These are phyloP conservation scores for Pseudonectria foliicola DNA, from an alignment of 2,329 filamentous ascomycete genomes.

Conservation along the genomic window DNA sequence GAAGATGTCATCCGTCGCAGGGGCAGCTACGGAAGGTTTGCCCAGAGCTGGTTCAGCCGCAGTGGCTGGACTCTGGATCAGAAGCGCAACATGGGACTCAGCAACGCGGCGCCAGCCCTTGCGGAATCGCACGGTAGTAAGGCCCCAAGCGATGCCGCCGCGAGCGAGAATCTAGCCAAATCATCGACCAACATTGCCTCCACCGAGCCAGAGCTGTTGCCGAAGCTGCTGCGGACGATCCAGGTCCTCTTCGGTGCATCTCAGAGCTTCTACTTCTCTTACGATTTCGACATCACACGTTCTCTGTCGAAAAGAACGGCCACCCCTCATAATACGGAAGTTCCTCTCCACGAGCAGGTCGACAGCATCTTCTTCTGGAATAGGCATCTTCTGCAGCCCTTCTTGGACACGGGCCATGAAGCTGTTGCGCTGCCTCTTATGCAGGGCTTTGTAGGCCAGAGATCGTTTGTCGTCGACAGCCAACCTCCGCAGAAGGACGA, in stretches of 20 bases:
- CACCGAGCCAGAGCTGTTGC: constrained; percentile 51
- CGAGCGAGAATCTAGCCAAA: constrained; percentile 31
- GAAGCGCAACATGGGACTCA: constrained; percentile 63
- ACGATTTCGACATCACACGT: constrained; percentile 86
- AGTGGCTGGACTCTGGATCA: constrained; percentile 72
- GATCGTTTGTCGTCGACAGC: constrained; percentile 66
- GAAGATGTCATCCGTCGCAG: constrained; percentile 81
- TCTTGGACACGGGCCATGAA: constrained; percentile 67
- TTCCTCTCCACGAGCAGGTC: constrained; percentile 62
- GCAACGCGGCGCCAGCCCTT: constrained; percentile 27
- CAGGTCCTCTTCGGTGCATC: constrained; percentile 78
- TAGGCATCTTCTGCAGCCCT: constrained; percentile 61
- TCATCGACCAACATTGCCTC: constrained; percentile 24
- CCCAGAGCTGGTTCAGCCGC: constrained; percentile 83
- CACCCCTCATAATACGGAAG: constrained; percentile 12
- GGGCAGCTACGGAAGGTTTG: constrained; percentile 83
- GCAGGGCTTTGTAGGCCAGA: constrained; percentile 90
- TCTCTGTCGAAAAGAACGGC: constrained; percentile 36
- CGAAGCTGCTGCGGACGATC: constrained; percentile 76
- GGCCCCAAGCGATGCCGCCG: constrained; percentile 9
- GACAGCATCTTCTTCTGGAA: constrained; percentile 93
- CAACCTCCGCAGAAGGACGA: constrained; percentile 49
- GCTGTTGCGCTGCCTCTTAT: constrained; percentile 72
- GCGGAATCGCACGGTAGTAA: constrained; percentile 9
- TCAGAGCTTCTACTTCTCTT: constrained; percentile 88